Evolutionary conservation across 495 filamentous ascomycete species (phyloP).

Genomic region (Penicillium salamii): DNA sequence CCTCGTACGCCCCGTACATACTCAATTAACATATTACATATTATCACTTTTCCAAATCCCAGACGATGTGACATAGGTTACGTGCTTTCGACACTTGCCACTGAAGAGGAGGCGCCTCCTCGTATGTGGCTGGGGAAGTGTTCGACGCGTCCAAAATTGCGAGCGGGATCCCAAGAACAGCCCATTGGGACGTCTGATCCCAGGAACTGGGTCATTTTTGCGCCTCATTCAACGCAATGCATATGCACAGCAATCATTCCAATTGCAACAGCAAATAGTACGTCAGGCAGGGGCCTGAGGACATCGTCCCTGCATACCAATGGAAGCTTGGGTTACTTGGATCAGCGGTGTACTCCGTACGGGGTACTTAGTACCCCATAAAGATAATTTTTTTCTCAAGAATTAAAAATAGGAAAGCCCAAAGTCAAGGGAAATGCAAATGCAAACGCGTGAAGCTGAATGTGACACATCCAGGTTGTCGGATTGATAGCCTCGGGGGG

Average conservation of each 20-base stretch:
- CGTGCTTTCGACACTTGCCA: slow-evolving; percentile 8
- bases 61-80: slow-evolving; percentile 1
- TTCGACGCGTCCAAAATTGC: slow-evolving; percentile 1
- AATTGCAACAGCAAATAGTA: slow-evolving; percentile 2
- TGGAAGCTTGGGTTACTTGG: slow-evolving; percentile 5
- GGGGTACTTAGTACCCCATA: neutral
- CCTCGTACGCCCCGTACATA: neutral
- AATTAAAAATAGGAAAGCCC: too few relatives aligned
- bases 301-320: slow-evolving; percentile 25
- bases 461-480: slow-evolving; percentile 20
- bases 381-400: too few relatives aligned
- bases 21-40: slow-evolving; percentile 2
- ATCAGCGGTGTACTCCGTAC: slow-evolving; percentile 1
- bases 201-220: neutral
- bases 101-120: neutral
- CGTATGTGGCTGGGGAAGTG: slow-evolving; percentile 1
- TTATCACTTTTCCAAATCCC: neutral
- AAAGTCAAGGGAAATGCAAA: neutral
- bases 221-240: slow-evolving; percentile 5
- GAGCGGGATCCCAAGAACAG: neutral
- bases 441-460: neutral
- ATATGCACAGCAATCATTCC: slow-evolving; percentile 6
- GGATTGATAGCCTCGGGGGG: slow-evolving; percentile 25
- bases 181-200: neutral
- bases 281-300: slow-evolving; percentile 4